Evolutionary conservation across 768 basidiomycete genomes (phyloP).

Genomic region (Fibroporia radiculosa): DNA sequence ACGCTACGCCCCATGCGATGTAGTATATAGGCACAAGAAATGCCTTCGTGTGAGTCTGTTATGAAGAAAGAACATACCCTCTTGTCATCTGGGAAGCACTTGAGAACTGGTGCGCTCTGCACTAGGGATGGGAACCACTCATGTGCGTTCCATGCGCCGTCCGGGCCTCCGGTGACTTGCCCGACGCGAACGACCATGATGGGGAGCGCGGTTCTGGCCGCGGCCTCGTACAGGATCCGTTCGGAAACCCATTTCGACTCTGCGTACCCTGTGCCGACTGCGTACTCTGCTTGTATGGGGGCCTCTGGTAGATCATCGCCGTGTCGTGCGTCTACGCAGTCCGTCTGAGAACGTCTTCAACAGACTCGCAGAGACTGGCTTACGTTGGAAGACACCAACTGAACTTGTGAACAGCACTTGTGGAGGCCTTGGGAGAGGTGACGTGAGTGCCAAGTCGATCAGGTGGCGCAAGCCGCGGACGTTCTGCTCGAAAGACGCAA

Average conservation of each 20-base stretch:
- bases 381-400: slow-evolving; percentile 16
- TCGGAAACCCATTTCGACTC: slow-evolving; percentile 35
- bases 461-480: slow-evolving; percentile 18
- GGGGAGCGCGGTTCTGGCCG: slow-evolving; percentile 20
- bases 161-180: slow-evolving; percentile 32
- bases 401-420: slow-evolving; percentile 20
- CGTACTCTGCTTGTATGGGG: background rate
- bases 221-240: slow-evolving; percentile 25
- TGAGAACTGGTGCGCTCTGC: slow-evolving; percentile 6
- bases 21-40: no score
- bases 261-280: slow-evolving; percentile 24
- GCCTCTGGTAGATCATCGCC: no score
- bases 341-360: no score
- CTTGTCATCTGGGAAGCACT: slow-evolving; percentile 1
- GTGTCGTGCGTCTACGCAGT: no score
- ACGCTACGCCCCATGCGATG: no score
- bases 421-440: slow-evolving; percentile 8
- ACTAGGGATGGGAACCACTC: slow-evolving; percentile 40
- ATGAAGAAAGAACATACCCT: no score
- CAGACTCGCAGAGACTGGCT: no score
- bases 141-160: slow-evolving; percentile 33
- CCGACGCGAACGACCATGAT: slow-evolving; percentile 35
- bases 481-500: slow-evolving; percentile 30
- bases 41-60: no score
- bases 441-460: slow-evolving; percentile 8